Percentiles rank a stretch among this genome's conserved stretches.
phyloP scores from a whole-genome alignment of 805 yeast genomes.

The Monosporozyma aerobia region DNA sequence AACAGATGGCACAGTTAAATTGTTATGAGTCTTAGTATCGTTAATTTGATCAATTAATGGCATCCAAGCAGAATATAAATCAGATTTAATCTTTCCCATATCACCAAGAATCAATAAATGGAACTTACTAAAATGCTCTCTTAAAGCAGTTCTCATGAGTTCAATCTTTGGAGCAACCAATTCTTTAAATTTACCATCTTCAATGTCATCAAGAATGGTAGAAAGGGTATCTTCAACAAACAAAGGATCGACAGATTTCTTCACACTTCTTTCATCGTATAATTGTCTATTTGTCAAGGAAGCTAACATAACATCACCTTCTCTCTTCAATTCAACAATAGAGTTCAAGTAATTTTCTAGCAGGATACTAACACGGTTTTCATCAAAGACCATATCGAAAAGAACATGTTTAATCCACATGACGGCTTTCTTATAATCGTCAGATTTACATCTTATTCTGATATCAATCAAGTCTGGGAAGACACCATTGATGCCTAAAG shows the following conservation, averaged over 20 bases:
- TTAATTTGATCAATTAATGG: conserved; percentile 6
- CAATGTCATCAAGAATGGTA: conserved; percentile 39
- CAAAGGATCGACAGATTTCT: conserved; percentile 58
- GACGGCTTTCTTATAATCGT: conserved; percentile 58
- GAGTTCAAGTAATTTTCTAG: conserved; percentile 33
- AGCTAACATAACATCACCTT: conserved; percentile 46
- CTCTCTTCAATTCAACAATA: conserved; percentile 32
- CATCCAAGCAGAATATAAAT: conserved; percentile 22
- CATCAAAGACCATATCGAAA: conserved; percentile 62
- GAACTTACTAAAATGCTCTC: conserved; percentile 43
- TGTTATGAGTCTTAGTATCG: background rate
- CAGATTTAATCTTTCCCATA: conserved; percentile 35
- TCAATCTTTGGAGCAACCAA: conserved; percentile 26
- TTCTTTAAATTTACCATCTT: conserved; percentile 42
- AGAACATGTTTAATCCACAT: conserved; percentile 67
- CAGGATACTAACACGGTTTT: conserved; percentile 56
- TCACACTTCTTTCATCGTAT: conserved; percentile 51
- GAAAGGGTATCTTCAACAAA: conserved; percentile 50
- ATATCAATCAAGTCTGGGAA: conserved; percentile 61
- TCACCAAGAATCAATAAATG: conserved; percentile 69
- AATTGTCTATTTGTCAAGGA: conserved; percentile 50
- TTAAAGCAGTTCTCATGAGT: conserved; percentile 45
- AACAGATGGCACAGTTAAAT: conserved; percentile 24
- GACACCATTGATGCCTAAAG: conserved; percentile 47
- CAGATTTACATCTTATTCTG: conserved; percentile 49